phyloP scores from a whole-genome alignment of 805 yeast species.

The Nakazawaea holstii region DNA sequence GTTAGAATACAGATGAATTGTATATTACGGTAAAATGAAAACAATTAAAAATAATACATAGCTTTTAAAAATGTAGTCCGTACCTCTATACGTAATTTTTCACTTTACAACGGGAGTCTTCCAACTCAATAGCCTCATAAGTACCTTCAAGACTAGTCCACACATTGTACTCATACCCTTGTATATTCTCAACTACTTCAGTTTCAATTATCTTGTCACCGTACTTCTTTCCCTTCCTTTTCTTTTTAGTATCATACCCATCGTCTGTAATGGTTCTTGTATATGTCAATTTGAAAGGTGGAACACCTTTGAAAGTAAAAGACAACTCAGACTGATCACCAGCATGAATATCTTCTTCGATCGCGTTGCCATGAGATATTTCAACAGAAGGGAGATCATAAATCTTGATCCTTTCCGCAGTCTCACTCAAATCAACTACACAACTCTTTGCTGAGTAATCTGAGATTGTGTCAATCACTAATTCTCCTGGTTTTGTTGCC shows the following conservation, averaged over 20 bases:
- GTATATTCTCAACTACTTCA: constrained; percentile 63
- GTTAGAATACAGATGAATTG: not conserved
- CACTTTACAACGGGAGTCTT: constrained; percentile 70
- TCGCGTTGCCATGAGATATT: constrained; percentile 70
- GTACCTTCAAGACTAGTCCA: constrained; percentile 85
- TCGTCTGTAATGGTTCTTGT: constrained; percentile 58
- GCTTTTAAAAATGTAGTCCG: not conserved
- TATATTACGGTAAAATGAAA: not conserved
- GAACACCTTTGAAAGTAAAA: constrained; percentile 78
- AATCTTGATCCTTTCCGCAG: constrained; percentile 27
- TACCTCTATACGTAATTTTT: constrained; percentile 17
- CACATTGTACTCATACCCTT: constrained; percentile 63
- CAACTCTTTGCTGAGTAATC: constrained; percentile 76
- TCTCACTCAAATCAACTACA: constrained; percentile 48
- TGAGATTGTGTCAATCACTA: constrained; percentile 59
- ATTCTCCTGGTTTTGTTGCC: constrained; percentile 78
- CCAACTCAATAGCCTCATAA: constrained; percentile 87
- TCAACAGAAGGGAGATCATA: constrained; percentile 69
- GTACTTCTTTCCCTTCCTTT: constrained; percentile 18
- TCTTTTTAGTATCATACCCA: constrained; percentile 18
- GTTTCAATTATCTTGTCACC: constrained; percentile 41
- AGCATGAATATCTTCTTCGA: constrained; percentile 81
- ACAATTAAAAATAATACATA: no score
- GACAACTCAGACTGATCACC: constrained; percentile 90
- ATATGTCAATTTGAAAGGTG: constrained; percentile 87